Evolutionary conservation across 139 green algal genomes (phyloP), one percentile per base, ranked within the genome.

Genomic region (Chlorella sp.): DNA sequence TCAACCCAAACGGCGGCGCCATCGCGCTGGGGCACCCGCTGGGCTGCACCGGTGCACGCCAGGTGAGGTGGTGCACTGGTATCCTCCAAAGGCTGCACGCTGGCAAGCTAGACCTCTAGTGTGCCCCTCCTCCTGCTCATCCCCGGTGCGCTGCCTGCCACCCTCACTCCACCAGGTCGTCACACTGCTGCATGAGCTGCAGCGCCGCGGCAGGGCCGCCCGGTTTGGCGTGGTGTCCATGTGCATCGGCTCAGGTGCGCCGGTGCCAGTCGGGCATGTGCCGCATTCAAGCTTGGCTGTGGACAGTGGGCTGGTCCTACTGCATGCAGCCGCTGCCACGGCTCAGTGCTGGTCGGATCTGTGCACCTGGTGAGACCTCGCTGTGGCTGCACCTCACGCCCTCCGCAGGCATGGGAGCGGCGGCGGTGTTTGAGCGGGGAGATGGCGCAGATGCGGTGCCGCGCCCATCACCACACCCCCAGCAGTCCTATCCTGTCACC

Each of bases 1-100:
- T 99, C 32, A 99, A 99, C 91, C 93, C 96, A 64, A 99, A 99
- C 86, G 97, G 97, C 65, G 97, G 97, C 7, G 97, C 97, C 80
- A 98, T 99, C 75, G 97, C 97, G 0, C 87, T 99, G 73, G 97
- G 97, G 22, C 97, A 99, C 88, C 97, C 97, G 11, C 89, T 99
- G 73, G 97, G 97, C 48, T 92, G 88, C 86, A 98, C 95, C 6
- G 95, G 95, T 38, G 74, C 82, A 36, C 81, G 84, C 22, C 68
- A 83, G 77, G 77, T 83, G 11, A 8, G 46, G n/a, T n/a, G n/a
- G n/a, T 11, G 8, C 46, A 54, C 11, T 54, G 56, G 20, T 32
- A 43, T 3, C 30, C 0, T 1, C 16, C 22, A 11, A 9, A 16
- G 17, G 38, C 40, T 24, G 70, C 41, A 8, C 7, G 16, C 20